A percentile compares a stretch with the other conserved stretches of the same genome.
phyloP scores from a whole-genome alignment of 306 rosid genomes.

The Prunus mira region DNA sequence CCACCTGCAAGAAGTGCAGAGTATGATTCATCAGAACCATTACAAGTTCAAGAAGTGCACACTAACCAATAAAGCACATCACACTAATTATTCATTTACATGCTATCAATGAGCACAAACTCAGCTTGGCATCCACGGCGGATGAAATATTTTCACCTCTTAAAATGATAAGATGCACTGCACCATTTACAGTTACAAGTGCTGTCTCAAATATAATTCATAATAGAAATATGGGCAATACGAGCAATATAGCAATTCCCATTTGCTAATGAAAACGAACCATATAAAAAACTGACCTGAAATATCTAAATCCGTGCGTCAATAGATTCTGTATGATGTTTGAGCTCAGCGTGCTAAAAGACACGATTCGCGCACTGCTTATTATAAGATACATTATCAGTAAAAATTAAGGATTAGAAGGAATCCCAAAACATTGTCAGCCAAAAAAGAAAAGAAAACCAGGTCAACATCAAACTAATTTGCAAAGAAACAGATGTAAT shows the following conservation, averaged over 20 bases:
- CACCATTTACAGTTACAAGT: no score
- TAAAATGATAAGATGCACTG: no score
- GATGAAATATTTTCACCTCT: no score
- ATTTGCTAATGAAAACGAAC: background rate
- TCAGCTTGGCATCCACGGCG: no score
- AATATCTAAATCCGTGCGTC: background rate
- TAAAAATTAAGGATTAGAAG: background rate
- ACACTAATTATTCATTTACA: no score
- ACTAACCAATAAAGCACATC: no score
- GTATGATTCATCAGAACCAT: background rate
- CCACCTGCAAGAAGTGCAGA: constrained; percentile 21
- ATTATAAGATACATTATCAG: constrained; percentile 12
- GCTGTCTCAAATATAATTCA: no score
- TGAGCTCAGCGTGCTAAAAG: constrained; percentile 29
- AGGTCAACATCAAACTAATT: background rate
- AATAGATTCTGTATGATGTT: constrained; percentile 1
- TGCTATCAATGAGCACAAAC: no score
- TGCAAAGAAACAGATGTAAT: background rate
- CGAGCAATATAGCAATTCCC: background rate
- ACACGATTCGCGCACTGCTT: constrained; percentile 51
- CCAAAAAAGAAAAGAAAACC: background rate
- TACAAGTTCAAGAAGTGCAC: no score
- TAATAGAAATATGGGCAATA: background rate
- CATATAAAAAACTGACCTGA: constrained; percentile 18
- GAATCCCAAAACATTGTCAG: background rate